Conservation (phyloP, 2,329 filamentous ascomycete species). For the Colletotrichum abscissum region DNA sequence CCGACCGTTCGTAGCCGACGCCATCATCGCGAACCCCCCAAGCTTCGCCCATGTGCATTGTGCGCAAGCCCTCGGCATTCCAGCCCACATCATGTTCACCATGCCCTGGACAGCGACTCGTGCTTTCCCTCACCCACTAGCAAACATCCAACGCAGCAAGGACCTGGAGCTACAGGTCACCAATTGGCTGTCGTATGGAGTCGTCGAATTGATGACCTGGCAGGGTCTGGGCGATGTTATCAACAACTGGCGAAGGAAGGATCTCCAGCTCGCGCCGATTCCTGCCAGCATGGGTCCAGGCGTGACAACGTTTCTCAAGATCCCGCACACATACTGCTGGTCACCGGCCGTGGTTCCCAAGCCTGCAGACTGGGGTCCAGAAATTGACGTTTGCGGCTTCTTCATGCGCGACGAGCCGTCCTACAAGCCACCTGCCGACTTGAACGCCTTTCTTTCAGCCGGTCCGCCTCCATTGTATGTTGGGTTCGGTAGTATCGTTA, state of each 20-base stretch:
- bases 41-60: conserved; percentile 60
- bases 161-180: conserved; percentile 64
- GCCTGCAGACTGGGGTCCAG: conserved; percentile 71
- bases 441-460: conserved; percentile 55
- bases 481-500: conserved; percentile 63
- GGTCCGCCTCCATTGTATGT: conserved; percentile 54
- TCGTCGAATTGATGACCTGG: conserved; percentile 83
- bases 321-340: conserved; percentile 86
- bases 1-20: conserved; percentile 58
- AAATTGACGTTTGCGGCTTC: conserved; percentile 72
- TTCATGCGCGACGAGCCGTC: conserved; percentile 69
- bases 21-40: conserved; percentile 62
- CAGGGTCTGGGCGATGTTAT: conserved; percentile 60
- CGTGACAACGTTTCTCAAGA: conserved; percentile 72
- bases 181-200: conserved; percentile 77
- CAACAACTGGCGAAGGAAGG: conserved; percentile 75
- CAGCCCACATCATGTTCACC: conserved; percentile 60
- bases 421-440: conserved; percentile 65
- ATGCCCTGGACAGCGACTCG: conserved; percentile 83
- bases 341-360: conserved; percentile 75
- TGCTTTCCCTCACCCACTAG: conserved; percentile 78
- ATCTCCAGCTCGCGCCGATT: conserved; percentile 73
- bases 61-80: conserved; percentile 55
- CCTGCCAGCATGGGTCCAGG: conserved; percentile 78
- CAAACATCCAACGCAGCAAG: conserved; percentile 70